Evolutionary conservation across 495 filamentous ascomycete genomes (phyloP).

Genomic region (Neurospora sp.): DNA sequence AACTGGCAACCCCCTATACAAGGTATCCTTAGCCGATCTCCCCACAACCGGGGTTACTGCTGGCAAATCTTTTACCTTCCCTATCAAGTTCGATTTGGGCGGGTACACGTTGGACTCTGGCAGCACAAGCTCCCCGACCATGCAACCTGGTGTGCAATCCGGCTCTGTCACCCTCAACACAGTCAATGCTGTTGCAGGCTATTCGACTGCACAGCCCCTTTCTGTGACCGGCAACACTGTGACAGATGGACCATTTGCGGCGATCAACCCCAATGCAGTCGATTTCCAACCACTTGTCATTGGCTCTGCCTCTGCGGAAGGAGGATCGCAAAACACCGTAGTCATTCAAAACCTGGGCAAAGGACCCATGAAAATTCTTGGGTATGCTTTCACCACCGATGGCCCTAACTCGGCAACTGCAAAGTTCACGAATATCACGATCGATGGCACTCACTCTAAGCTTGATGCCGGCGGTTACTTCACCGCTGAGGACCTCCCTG

Average conservation of each 20-base stretch:
- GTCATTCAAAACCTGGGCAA: constrained; percentile 29
- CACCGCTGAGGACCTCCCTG: constrained; percentile 21
- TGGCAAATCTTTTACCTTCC: constrained; percentile 26
- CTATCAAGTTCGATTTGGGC: constrained; percentile 28
- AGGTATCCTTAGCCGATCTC: constrained; percentile 21
- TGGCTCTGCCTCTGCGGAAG: constrained; percentile 10
- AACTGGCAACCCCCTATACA: constrained; percentile 19
- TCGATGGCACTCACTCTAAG: constrained; percentile 5
- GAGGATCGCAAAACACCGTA: constrained; percentile 20
- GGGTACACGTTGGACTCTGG: constrained; percentile 15
- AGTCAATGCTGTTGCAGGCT: constrained; percentile 10
- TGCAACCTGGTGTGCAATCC: constrained; percentile 14
- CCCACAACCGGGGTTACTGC: constrained; percentile 20
- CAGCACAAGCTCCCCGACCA: constrained; percentile 11
- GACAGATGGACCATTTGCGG: constrained; percentile 20
- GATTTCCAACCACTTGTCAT: constrained; percentile 30
- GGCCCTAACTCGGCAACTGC: constrained; percentile 7
- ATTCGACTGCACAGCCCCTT: constrained; percentile 23
- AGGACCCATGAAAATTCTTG: constrained; percentile 23
- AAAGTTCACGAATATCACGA: constrained; percentile 19
- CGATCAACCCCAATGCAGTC: constrained; percentile 25
- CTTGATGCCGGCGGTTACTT: constrained; percentile 18
- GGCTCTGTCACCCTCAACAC: constrained; percentile 17
- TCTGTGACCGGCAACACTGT: constrained; percentile 12
- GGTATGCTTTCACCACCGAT: constrained; percentile 20